Percentiles rank a stretch among this genome's conserved stretches.
phyloP scores from a whole-genome alignment of 306 rosid genomes.

The Vigna nakashimae region DNA sequence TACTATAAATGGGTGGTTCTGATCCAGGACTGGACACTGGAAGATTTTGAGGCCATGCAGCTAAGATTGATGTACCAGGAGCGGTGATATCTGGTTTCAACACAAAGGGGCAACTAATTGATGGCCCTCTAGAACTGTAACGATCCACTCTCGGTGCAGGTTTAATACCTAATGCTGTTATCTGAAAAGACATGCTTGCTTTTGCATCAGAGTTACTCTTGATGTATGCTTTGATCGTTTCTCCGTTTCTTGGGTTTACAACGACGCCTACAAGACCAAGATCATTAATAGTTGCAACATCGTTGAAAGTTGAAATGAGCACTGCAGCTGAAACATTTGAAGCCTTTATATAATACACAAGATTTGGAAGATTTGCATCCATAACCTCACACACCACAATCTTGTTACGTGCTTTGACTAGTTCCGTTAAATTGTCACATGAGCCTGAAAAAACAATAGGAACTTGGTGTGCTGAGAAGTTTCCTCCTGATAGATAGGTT shows the following conservation, averaged over 20 bases:
- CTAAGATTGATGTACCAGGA: conserved; percentile 73
- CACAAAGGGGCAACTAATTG: conserved; percentile 58
- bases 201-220: conserved; percentile 26
- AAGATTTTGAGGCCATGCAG: conserved; percentile 71
- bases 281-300: neutral
- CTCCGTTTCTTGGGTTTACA: conserved; percentile 49
- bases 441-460: conserved; percentile 53
- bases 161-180: conserved; percentile 52
- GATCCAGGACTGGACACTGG: neutral
- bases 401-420: conserved; percentile 44
- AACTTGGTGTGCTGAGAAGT: conserved; percentile 30
- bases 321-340: conserved; percentile 51
- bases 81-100: conserved; percentile 80
- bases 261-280: conserved; percentile 40
- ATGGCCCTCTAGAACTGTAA: conserved; percentile 72
- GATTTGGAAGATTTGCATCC: neutral
- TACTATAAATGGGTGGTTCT: neutral
- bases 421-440: conserved; percentile 39
- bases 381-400: conserved; percentile 64
- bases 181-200: conserved; percentile 51
- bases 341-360: neutral
- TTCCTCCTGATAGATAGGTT: conserved; percentile 51
- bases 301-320: conserved; percentile 52
- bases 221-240: conserved; percentile 54
- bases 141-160: conserved; percentile 63